Evolutionary conservation across 305 asterid species (phyloP).

Genomic region (Solanum chacoense): DNA sequence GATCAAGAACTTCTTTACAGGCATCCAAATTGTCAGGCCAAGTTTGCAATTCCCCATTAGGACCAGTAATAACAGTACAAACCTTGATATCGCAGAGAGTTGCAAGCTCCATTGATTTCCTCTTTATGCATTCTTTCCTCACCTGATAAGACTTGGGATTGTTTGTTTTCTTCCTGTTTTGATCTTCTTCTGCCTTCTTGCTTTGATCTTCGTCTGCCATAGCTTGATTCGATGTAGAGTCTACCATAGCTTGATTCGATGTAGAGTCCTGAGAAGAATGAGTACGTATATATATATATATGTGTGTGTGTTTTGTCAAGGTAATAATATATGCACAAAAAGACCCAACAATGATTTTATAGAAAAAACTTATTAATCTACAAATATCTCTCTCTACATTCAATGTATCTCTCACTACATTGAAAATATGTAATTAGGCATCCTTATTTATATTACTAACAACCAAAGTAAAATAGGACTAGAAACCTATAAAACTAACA

Average conservation of each 20-base stretch:
- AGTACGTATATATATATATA: neutral
- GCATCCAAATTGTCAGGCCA: neutral
- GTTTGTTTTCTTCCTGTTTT: neutral
- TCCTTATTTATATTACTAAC: neutral
- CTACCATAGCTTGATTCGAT: neutral
- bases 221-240: neutral
- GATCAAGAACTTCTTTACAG: neutral
- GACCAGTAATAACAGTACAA: neutral
- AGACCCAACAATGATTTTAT: too few species aligned
- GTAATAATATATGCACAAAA: too few species aligned
- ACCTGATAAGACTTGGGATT: neutral
- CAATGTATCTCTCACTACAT: neutral
- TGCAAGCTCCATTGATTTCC: neutral
- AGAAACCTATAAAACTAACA: neutral
- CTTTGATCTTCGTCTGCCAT: neutral
- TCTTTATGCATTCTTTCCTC: neutral
- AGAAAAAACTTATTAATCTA: too few species aligned
- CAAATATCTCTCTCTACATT: too few species aligned
- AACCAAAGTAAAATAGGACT: neutral
- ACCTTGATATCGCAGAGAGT: neutral
- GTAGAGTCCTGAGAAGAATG: neutral
- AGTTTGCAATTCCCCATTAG: neutral
- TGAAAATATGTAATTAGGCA: neutral
- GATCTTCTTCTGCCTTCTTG: too few species aligned
- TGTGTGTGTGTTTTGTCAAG: too few species aligned